A percentile compares a stretch with the other conserved stretches of the same genome.
These are phyloP conservation scores for Carnegiea gigantea DNA, from an alignment of 179 eudicot species.

Conservation along the genomic window DNA sequence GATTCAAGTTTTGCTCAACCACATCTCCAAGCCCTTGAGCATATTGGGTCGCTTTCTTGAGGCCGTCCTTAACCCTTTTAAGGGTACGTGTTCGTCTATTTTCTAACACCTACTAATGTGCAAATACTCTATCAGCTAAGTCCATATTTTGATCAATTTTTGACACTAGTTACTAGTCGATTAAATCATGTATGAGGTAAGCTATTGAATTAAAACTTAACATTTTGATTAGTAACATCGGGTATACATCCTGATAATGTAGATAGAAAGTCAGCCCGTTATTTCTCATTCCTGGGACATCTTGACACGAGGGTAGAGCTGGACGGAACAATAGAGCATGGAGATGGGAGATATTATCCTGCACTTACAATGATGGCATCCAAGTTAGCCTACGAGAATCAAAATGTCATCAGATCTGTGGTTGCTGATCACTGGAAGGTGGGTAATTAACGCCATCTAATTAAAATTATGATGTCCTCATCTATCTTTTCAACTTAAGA, in stretches of 20 bases:
- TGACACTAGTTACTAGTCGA: no score
- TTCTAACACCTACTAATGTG: no score
- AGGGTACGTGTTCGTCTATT: background rate
- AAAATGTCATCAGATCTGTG: background rate
- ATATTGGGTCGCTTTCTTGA: conserved; percentile 21
- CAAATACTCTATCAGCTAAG: no score
- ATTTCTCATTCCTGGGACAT: conserved; percentile 30
- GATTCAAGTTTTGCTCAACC: conserved; percentile 9
- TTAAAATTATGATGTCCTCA: background rate
- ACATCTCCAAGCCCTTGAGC: background rate
- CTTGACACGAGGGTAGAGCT: conserved; percentile 29
- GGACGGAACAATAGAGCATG: conserved; percentile 24
- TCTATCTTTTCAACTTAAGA: no score
- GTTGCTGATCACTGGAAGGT: conserved; percentile 23
- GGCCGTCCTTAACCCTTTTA: conserved; percentile 17
- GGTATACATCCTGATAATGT: background rate
- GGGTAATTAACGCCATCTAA: background rate
- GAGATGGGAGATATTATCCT: conserved; percentile 32
- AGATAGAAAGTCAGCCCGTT: conserved; percentile 12
- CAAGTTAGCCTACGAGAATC: conserved; percentile 34
- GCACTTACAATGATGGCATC: conserved; percentile 37
- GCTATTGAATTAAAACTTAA: background rate
- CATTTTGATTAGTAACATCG: no score
- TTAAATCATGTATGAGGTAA: no score
- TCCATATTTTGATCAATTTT: no score